Evolutionary conservation across 768 basidiomycete genomes (phyloP), one percentile per base, ranked within the genome.

Genomic region (Pisolithus albus): DNA sequence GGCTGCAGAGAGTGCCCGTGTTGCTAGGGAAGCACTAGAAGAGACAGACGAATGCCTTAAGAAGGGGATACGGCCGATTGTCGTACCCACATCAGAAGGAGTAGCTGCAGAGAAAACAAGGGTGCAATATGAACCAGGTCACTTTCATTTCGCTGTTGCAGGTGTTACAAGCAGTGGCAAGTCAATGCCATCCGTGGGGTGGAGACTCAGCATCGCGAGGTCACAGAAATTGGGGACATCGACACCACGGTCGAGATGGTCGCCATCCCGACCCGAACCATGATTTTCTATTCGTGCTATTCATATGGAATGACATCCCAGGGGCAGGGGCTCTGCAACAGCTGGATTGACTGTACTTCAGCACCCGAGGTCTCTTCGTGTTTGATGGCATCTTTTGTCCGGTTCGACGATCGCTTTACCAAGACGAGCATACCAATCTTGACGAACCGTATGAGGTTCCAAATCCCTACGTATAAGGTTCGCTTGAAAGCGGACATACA

Each of bases 271-370:
- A 67, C 49, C 50, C 61, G 5, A 49, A 56, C 34, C 55, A 50
- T 26, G 37, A 39, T 5, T 45, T 46, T 16, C 57, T 48, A 1
- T 51, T 60, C 34, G 54, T 63, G 26, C 57, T 48, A 1, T 51
- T 60, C 34, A 53, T 63, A 23, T 66, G 62, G 65, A 64, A 61
- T 42, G 65, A 67, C 38, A 50, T 66, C 26, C 63, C 66, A 4
- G 66, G 65, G 28, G 64, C 62, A n/a, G 62, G 61, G 6, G 66
- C 65, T 3, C 47, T 61, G 10, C 51, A 45, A 26, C 54, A 59
- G 19, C 56, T 58, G 10, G 61, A 59, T 32, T 64, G 60, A 60
- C 51, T 59, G 19, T 67, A 67, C 51, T 66, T 67, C 56, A 63
- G 63, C 21, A 43, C 59, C 4, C 60, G 64, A 32, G 63, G 62